phyloP scores from a whole-genome alignment of 257 asterid species.

The Galeopsis tetrahit region DNA sequence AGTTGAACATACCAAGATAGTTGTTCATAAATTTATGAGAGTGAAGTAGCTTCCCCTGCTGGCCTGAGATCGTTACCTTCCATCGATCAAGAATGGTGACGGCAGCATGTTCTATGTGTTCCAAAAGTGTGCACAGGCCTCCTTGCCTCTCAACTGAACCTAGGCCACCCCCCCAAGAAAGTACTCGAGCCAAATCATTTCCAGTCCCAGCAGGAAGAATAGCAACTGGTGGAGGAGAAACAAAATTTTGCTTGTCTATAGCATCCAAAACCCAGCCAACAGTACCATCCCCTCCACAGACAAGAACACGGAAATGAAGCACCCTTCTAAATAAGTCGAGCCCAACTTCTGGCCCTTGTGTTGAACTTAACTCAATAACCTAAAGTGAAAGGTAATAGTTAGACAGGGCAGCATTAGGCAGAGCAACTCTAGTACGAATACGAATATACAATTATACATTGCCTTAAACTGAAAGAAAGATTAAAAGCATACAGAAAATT shows the following conservation, averaged over 20 bases:
- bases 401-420: conserved; percentile 22
- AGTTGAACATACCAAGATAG: conserved; percentile 76
- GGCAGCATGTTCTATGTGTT: conserved; percentile 95
- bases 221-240: conserved; percentile 99
- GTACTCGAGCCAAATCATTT: conserved; percentile 97
- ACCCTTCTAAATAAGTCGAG: conserved; percentile 81
- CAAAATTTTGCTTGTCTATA: conserved; percentile 84
- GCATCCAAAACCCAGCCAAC: conserved; percentile 96
- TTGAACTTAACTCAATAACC: conserved; percentile 89
- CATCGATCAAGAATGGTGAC: conserved; percentile 98
- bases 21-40: conserved; percentile 84
- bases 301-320: conserved; percentile 90
- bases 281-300: conserved; percentile 99
- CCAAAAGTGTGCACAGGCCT: conserved; percentile 83
- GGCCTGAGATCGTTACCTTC: conserved; percentile 75
- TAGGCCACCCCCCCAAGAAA: conserved; percentile 96
- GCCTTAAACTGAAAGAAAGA: conserved; percentile 15
- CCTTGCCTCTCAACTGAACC: conserved; percentile 99
- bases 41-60: conserved; percentile 68
- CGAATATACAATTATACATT: not conserved
- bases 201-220: conserved; percentile 99
- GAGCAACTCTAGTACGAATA: not conserved
- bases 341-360: conserved; percentile 93
- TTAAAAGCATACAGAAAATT: conserved; percentile 1
- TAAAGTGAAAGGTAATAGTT: conserved; percentile 32